Evolutionary conservation across 2,329 filamentous ascomycete genomes (phyloP).

Genomic region (Zalaria obscura): DNA sequence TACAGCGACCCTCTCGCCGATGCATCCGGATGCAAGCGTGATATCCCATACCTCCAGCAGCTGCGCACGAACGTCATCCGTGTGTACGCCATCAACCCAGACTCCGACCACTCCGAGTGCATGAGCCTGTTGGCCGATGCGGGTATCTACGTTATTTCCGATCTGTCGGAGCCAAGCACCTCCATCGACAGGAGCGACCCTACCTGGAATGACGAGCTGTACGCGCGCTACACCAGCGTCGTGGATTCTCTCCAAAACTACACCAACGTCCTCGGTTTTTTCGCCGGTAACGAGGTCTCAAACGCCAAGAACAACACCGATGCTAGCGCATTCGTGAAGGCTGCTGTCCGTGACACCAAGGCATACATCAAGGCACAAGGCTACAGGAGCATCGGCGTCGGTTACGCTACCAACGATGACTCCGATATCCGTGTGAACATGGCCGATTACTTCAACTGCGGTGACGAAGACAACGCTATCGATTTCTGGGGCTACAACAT

Average conservation of each 20-base stretch:
- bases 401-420: slow-evolving; percentile 94
- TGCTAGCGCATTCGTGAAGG: slow-evolving; percentile 92
- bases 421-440: slow-evolving; percentile 66
- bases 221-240: slow-evolving; percentile 67
- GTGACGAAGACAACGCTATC: slow-evolving; percentile 50
- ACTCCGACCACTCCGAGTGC: slow-evolving; percentile 62
- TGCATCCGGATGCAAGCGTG: slow-evolving; percentile 57
- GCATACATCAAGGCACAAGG: slow-evolving; percentile 71
- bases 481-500: slow-evolving; percentile 99
- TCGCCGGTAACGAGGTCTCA: slow-evolving; percentile 94
- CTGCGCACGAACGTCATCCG: slow-evolving; percentile 86
- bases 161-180: slow-evolving; percentile 64
- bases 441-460: slow-evolving; percentile 91
- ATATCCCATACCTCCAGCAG: slow-evolving; percentile 66
- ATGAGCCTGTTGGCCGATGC: slow-evolving; percentile 71
- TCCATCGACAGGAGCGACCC: slow-evolving; percentile 80
- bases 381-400: slow-evolving; percentile 71
- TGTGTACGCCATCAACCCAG: slow-evolving; percentile 83
- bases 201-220: slow-evolving; percentile 66
- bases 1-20: slow-evolving; percentile 80
- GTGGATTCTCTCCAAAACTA: slow-evolving; percentile 71
- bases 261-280: slow-evolving; percentile 90
- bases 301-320: slow-evolving; percentile 79
- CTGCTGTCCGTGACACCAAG: slow-evolving; percentile 92
- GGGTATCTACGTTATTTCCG: slow-evolving; percentile 90